These are phyloP conservation scores for Globisporangium splendens DNA, from an alignment of 352 stramenopile species.

Conservation along the genomic window DNA sequence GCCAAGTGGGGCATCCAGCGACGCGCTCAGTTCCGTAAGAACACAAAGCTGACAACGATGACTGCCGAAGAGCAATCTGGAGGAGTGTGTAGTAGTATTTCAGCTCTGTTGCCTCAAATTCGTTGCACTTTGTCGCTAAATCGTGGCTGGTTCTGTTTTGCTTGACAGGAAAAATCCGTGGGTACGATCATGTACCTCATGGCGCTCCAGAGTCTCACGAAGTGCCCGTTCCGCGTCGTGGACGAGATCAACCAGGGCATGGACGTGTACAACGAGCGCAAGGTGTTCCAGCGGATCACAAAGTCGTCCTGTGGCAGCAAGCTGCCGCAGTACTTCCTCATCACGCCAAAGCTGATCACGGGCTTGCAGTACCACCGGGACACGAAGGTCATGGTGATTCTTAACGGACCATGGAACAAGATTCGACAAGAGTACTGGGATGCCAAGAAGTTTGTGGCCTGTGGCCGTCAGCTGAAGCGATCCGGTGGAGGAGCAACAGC, in stretches of 20 bases:
- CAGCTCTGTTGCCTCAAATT: background rate
- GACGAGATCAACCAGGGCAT: conserved; percentile 91
- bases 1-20: conserved; percentile 86
- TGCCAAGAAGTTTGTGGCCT: conserved; percentile 43
- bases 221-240: conserved; percentile 85
- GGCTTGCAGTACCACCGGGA: conserved; percentile 81
- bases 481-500: background rate
- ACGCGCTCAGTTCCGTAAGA: conserved; percentile 82
- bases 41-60: conserved; percentile 81
- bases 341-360: conserved; percentile 88
- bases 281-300: conserved; percentile 87
- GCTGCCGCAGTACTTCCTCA: conserved; percentile 86
- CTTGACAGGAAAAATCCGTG: conserved; percentile 81
- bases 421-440: conserved; percentile 77
- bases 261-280: conserved; percentile 89
- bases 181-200: conserved; percentile 92
- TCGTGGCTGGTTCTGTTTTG: conserved; percentile 2
- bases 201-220: conserved; percentile 83
- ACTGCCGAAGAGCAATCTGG: conserved; percentile 84
- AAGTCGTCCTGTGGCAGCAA: conserved; percentile 85
- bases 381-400: conserved; percentile 86
- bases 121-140: background rate
- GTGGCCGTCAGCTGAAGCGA: conserved; percentile 35
- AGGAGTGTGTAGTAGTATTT: conserved; percentile 41
- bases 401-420: conserved; percentile 85